phyloP scores from a whole-genome alignment of 805 yeast species.

The Yamadazyma nakazawae region DNA sequence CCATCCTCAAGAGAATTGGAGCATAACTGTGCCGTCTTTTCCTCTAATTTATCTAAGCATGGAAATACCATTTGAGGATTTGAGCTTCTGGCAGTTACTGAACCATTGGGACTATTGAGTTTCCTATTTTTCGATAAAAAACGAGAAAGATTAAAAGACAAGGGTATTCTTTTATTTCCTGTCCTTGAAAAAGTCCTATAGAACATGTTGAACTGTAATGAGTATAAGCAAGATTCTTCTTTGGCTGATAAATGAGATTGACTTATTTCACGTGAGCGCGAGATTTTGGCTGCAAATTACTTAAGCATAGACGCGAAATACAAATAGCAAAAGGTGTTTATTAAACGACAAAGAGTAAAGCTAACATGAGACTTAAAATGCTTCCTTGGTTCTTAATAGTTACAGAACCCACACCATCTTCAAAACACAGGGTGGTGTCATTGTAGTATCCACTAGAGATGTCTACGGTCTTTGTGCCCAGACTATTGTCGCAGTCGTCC shows the following conservation, averaged over 20 bases:
- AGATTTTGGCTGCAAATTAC: slow-evolving; percentile 7
- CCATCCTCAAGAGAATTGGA: slow-evolving; percentile 53
- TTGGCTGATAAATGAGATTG: slow-evolving; percentile 1
- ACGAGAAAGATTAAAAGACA: not conserved
- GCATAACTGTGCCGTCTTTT: slow-evolving; percentile 38
- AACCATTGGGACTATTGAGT: not conserved
- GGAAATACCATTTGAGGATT: slow-evolving; percentile 77
- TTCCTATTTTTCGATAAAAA: not conserved
- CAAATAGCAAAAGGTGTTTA: not conserved
- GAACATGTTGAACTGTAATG: not conserved
- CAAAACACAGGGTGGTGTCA: not conserved
- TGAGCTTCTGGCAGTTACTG: slow-evolving; percentile 22
- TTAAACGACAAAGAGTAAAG: not conserved
- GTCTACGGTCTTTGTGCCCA: not conserved
- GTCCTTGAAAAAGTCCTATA: not conserved
- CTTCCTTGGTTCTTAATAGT: not conserved
- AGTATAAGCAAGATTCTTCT: not conserved
- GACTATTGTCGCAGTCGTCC: not conserved
- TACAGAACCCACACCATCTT: not conserved
- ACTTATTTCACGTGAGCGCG: slow-evolving; percentile 9
- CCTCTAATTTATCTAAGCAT: slow-evolving; percentile 75
- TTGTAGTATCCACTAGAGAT: not conserved
- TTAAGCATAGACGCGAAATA: not conserved
- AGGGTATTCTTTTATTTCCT: not conserved
- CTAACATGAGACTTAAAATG: not conserved